These are phyloP conservation scores for Tinospora cordifolia DNA, from an alignment of 164 flowering plant genomes.

Conservation along the genomic window DNA sequence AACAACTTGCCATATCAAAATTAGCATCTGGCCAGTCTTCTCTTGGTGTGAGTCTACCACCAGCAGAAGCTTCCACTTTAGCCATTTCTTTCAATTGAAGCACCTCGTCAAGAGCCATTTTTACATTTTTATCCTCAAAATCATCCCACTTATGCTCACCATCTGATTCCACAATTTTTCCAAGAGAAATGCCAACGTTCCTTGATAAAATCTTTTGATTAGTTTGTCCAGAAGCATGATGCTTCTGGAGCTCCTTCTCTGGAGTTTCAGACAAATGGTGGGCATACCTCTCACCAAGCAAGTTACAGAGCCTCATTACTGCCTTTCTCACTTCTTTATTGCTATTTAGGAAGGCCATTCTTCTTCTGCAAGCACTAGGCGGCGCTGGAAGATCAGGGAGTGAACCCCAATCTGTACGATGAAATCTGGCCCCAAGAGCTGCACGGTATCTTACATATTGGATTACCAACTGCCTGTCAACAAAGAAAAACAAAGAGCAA, in stretches of 20 bases:
- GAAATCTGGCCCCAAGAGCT: conserved; percentile 53
- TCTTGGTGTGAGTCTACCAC: conserved; percentile 21
- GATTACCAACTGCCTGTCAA: conserved; percentile 54
- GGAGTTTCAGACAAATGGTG: conserved; percentile 37
- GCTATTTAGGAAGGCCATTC: conserved; percentile 50
- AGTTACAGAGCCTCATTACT: conserved; percentile 61
- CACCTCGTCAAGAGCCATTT: conserved; percentile 58
- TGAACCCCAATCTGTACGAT: conserved; percentile 61
- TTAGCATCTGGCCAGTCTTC: conserved; percentile 26
- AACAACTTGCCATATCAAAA: conserved; percentile 19
- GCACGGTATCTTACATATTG: conserved; percentile 76
- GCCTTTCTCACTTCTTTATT: conserved; percentile 43
- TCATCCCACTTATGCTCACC: conserved; percentile 57
- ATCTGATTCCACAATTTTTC: conserved; percentile 19
- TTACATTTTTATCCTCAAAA: conserved; percentile 48
- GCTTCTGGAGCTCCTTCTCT: conserved; percentile 15
- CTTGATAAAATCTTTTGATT: conserved; percentile 11
- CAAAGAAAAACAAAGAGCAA: conserved; percentile 10
- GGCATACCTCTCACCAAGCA: conserved; percentile 58
- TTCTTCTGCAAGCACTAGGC: conserved; percentile 54
- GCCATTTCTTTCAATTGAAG: conserved; percentile 39
- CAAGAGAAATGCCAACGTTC: not conserved
- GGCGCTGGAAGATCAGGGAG: conserved; percentile 76
- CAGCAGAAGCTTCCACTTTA: conserved; percentile 36
- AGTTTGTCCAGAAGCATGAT: conserved; percentile 16